These are phyloP conservation scores for Trichoderma hamatum DNA, from an alignment of 2,329 filamentous ascomycete genomes.

Conservation along the genomic window DNA sequence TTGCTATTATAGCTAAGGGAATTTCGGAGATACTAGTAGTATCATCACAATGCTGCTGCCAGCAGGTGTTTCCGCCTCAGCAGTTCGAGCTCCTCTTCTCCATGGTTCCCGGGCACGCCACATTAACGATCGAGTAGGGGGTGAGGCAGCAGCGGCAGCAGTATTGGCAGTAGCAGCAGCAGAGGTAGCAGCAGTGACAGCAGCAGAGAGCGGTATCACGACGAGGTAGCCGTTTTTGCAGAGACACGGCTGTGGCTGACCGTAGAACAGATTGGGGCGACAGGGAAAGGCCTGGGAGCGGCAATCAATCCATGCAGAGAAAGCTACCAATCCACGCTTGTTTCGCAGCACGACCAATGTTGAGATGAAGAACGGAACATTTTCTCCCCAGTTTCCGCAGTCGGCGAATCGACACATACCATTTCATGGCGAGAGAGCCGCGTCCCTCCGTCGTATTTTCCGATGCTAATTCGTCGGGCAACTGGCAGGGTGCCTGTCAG, in stretches of 20 bases:
- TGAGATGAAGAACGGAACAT: conserved; percentile 9
- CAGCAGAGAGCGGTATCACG: conserved; percentile 3
- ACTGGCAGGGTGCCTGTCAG: conserved; percentile 4
- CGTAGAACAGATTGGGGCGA: not conserved
- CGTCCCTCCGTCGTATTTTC: conserved; percentile 17
- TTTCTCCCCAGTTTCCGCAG: not conserved
- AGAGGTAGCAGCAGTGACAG: not conserved
- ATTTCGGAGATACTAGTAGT: conserved; percentile 26
- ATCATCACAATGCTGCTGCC: conserved; percentile 16
- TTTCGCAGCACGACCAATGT: not conserved
- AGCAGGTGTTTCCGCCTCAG: conserved; percentile 21
- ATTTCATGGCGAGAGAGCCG: conserved; percentile 6
- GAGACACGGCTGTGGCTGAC: not conserved
- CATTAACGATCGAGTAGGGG: conserved; percentile 19
- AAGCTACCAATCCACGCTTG: not conserved
- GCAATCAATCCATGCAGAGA: not conserved
- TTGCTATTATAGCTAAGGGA: conserved; percentile 18
- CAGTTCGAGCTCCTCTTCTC: conserved; percentile 12
- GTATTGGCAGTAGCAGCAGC: not conserved
- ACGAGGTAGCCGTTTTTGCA: not conserved
- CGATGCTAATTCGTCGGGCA: conserved; percentile 21
- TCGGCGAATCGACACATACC: conserved; percentile 23
- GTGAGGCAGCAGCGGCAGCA: not conserved
- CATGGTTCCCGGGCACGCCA: conserved; percentile 14
- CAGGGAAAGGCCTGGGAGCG: not conserved